Conservation (phyloP, 2,329 filamentous ascomycete genomes). For the Apiospora arundinis region DNA sequence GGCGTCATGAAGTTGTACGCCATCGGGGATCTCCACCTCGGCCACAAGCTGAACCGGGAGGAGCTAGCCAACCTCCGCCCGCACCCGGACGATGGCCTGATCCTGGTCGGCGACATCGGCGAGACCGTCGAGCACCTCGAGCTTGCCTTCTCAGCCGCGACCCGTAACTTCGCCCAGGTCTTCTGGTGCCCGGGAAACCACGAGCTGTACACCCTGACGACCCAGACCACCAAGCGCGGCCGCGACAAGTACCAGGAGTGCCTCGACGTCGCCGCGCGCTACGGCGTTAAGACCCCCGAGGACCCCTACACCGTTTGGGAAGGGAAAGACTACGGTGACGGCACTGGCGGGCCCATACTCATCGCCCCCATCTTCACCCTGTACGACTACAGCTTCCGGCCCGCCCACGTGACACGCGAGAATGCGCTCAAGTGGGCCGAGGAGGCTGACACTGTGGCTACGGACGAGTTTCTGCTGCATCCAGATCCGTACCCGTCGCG, state of each 20-base stretch:
- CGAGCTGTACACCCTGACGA: slow-evolving; percentile 60
- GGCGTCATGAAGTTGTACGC: slow-evolving; percentile 43
- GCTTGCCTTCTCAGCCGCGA: slow-evolving; percentile 41
- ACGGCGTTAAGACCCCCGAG: slow-evolving; percentile 61
- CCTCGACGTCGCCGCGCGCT: slow-evolving; percentile 56
- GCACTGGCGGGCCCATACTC: slow-evolving; percentile 45
- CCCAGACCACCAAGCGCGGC: slow-evolving; percentile 46
- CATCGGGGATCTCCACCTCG: slow-evolving; percentile 46
- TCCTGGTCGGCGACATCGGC: slow-evolving; percentile 45
- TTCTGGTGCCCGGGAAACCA: slow-evolving; percentile 66
- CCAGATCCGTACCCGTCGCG: slow-evolving; percentile 42
- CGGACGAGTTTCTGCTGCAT: slow-evolving; percentile 46
- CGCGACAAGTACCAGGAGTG: slow-evolving; percentile 62
- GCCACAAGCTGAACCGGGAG: slow-evolving; percentile 40
- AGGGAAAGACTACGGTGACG: slow-evolving; percentile 46
- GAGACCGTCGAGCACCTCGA: slow-evolving; percentile 44
- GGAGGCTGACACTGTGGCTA: slow-evolving; percentile 43
- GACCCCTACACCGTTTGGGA: slow-evolving; percentile 61
- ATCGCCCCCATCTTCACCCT: slow-evolving; percentile 64
- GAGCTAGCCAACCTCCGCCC: slow-evolving; percentile 38
- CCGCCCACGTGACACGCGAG: slow-evolving; percentile 53
- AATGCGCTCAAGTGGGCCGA: slow-evolving; percentile 49
- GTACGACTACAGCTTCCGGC: slow-evolving; percentile 66
- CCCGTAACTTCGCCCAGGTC: slow-evolving; percentile 44
- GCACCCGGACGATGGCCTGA: slow-evolving; percentile 45